A percentile compares a stretch with the other conserved stretches of the same genome.
These are phyloP conservation scores for Malus hybrid DNA, from an alignment of 331 rosid genomes.

Conservation along the genomic window DNA sequence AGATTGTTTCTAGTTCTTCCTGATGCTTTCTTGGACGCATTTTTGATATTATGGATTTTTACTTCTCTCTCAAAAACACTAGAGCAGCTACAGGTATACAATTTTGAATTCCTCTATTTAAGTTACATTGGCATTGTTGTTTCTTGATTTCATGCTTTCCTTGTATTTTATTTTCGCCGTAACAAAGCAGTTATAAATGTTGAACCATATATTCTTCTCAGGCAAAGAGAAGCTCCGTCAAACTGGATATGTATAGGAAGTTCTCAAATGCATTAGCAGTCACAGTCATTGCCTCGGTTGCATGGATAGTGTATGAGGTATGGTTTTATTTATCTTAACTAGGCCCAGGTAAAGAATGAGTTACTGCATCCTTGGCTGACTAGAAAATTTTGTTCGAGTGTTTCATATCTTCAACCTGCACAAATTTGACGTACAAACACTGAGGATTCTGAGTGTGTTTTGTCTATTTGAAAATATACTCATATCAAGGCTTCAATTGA, in stretches of 20 bases:
- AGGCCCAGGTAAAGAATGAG: background rate
- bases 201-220: slow-evolving; percentile 21
- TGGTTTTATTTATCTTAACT: slow-evolving; percentile 4
- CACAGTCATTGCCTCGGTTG: slow-evolving; percentile 72
- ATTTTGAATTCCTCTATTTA: slow-evolving; percentile 1
- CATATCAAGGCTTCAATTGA: background rate
- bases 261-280: slow-evolving; percentile 90
- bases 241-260: slow-evolving; percentile 85
- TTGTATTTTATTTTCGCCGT: background rate
- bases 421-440: background rate
- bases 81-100: slow-evolving; percentile 83
- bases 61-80: slow-evolving; percentile 83
- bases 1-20: slow-evolving; percentile 91
- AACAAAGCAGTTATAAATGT: slow-evolving; percentile 3
- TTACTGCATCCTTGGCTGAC: background rate
- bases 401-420: background rate
- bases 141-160: background rate
- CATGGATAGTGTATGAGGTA: slow-evolving; percentile 95
- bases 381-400: background rate
- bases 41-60: slow-evolving; percentile 89
- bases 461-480: background rate
- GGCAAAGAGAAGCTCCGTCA: slow-evolving; percentile 90
- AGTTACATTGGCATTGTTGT: background rate
- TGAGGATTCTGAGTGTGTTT: background rate
- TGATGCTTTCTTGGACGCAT: slow-evolving; percentile 84